Conservation (phyloP, 1,139 yeast species). For the Yamadazyma oceani region DNA sequence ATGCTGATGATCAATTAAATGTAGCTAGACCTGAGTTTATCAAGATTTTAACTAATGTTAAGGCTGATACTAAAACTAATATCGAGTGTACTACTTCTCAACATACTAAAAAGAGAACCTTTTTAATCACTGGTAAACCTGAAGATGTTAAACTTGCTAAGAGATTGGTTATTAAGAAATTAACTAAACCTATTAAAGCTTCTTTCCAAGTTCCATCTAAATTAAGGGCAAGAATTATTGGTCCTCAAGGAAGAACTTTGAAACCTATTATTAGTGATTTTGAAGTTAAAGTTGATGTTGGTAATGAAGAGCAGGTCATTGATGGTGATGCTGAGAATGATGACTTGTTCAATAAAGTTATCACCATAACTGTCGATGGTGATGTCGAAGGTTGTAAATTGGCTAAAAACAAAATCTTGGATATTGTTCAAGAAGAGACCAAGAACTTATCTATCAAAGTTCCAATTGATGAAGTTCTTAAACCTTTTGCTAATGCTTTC, state of each 20-base stretch:
- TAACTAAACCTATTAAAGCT: constrained; percentile 71
- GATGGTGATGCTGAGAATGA: constrained; percentile 29
- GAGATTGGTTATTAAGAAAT: constrained; percentile 70
- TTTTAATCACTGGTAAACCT: constrained; percentile 77
- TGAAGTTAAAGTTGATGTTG: constrained; percentile 76
- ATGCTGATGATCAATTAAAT: constrained; percentile 63
- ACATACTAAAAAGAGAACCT: constrained; percentile 78
- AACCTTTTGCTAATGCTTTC: constrained; percentile 49
- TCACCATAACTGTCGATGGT: constrained; percentile 73
- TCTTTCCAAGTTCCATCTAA: constrained; percentile 72
- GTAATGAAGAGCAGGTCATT: constrained; percentile 40
- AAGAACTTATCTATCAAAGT: constrained; percentile 54
- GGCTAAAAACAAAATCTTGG: constrained; percentile 70
- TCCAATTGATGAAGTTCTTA: constrained; percentile 44
- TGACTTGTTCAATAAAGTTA: constrained; percentile 53
- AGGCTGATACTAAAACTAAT: constrained; percentile 60
- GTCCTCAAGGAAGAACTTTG: constrained; percentile 82
- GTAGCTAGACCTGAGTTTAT: constrained; percentile 64
- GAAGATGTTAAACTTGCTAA: constrained; percentile 70
- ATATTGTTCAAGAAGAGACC: constrained; percentile 75
- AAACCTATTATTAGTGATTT: constrained; percentile 74
- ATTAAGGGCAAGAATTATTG: constrained; percentile 80
- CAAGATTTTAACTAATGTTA: constrained; percentile 62
- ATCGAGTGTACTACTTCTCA: constrained; percentile 84
- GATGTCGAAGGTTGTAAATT: constrained; percentile 78